phyloP scores from a whole-genome alignment of 192 early-diverging fungal species.

The Funneliformis mosseae region DNA sequence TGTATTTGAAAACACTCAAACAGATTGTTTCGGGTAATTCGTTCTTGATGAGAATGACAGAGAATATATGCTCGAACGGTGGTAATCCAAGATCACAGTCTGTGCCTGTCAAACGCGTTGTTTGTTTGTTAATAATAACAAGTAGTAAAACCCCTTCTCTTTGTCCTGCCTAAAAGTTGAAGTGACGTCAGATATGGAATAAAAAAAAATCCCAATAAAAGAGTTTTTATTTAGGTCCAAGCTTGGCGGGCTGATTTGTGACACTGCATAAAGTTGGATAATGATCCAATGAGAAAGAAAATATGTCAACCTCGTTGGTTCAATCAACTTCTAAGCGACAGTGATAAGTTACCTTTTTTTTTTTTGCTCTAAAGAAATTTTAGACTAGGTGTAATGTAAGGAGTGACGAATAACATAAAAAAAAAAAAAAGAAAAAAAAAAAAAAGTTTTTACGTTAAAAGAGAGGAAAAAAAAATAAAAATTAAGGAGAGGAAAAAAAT shows the following conservation, averaged over 20 bases:
- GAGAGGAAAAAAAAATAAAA: background rate
- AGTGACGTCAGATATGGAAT: conserved; percentile 22
- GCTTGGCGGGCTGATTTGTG: background rate
- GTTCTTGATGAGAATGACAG: conserved; percentile 8
- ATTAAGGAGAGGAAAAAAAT: background rate
- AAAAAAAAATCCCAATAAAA: background rate
- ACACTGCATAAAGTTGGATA: background rate
- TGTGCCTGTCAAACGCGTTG: conserved; percentile 13
- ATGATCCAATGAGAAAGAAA: too few relatives aligned
- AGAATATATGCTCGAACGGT: conserved; percentile 21
- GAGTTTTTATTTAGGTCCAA: background rate
- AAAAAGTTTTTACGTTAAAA: background rate
- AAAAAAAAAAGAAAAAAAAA: background rate
- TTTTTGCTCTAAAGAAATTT: background rate
- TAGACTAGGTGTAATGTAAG: background rate
- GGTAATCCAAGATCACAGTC: conserved; percentile 13
- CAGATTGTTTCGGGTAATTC: background rate
- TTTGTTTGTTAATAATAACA: background rate
- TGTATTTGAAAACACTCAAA: background rate
- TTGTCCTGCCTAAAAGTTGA: conserved; percentile 14
- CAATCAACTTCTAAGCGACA: background rate
- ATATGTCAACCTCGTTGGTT: background rate
- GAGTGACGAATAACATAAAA: conserved; percentile 14
- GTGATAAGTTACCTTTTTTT: background rate
- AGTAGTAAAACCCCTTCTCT: conserved; percentile 11